Evolutionary conservation across 176 grass and related monocot genomes (phyloP), one percentile per base, ranked within the genome.

Genomic region (Oryza meridionalis): DNA sequence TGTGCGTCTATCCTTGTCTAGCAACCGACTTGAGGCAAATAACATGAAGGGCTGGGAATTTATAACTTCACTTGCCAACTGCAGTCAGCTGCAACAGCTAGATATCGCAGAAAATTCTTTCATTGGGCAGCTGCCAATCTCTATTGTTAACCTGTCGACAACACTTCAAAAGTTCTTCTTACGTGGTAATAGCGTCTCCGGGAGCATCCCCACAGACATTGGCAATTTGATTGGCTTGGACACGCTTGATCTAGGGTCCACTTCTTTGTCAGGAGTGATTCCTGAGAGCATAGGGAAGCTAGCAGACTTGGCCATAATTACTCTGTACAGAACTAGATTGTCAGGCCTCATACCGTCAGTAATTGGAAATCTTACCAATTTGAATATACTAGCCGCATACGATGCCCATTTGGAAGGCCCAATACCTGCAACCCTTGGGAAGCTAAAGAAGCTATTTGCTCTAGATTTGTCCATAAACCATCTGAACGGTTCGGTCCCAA

Each of bases 1-100:
- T 8, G 10, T 6, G 16, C 27, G 0, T 4, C 29, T 88, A 6
- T 1, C 16, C 21, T 31, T 88, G 66, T 0, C 0, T 16, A 0
- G 1, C 42, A 79, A 67, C 42, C 13, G 1, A 16, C 66, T 88
- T 27, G 73, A 77, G 64, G 72, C 79, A 1, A 15, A 65, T 3
- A n/a, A 77, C 15, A 51, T 10, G 1, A 7, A 77, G 2, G 86
- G 73, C 1, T 82, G 86, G 86, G 86, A 82, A 10, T 82, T 88
- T 31, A n/a, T 88, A 27, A 72, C 51, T 32, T 71, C 53, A 6
- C 73, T 82, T 1, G 7, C 42, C 4, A 82, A 82, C 29, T 77
- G 79, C 51, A 88, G 66, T 47, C 65, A 65, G 31, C 79, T 88
- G 11, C 29, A 17, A 24, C 35, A 4, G 0, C 19, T 78, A 4